Base-by-base conservation (phyloP, 1,284 basidiomycete genomes). In the Ganoderma sinense region DNA sequence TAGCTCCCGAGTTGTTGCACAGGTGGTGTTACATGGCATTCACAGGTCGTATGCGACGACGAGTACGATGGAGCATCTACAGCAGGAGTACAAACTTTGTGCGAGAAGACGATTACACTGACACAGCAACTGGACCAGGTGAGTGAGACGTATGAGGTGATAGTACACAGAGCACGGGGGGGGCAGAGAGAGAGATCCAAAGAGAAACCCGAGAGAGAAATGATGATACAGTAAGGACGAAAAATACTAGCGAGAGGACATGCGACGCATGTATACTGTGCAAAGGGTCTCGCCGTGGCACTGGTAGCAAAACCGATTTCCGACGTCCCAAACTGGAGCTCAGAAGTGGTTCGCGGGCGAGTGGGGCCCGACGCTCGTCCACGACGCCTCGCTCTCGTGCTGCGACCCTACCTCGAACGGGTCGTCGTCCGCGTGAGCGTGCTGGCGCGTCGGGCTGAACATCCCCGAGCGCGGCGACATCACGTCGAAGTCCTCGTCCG, bases 391-490 rank as follows among this genome's bases (percentile, higher is more conserved):
- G 68, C 75, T 76, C 23, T 69, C 73, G 29, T 71, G 58, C 40
- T 71, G 62, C 11, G 74, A 77, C 20, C 60, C 69, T 20, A 74
- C 71, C 26, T 78, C 76, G 59, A 75, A 77, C 29, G 73, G 69
- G 68, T 77, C 76, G n/a, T 76, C 75, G 29, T 71, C 69, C 10
- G 68, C 67, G 5, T 53, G 69, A 39, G 55, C 67, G 23, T 31
- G 23, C 23, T 26, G 16, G 23, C 36, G 11, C 26, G 68, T 51
- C n/a, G 73, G 71, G 66, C 78, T 78, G 73, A 80, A 80, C 73
- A 79, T 79, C 8, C 73, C 79, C 7, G 78, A 78, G 40, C 77
- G 77, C 43, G 76, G 69, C 13, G 76, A 77, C 41, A 78, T 69
- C 18, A 76, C 70, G 59, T 76, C 74, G 64, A 75, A 75, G 26